Conservation (phyloP, 1,284 basidiomycete species). For the Tylopilus sp. region DNA sequence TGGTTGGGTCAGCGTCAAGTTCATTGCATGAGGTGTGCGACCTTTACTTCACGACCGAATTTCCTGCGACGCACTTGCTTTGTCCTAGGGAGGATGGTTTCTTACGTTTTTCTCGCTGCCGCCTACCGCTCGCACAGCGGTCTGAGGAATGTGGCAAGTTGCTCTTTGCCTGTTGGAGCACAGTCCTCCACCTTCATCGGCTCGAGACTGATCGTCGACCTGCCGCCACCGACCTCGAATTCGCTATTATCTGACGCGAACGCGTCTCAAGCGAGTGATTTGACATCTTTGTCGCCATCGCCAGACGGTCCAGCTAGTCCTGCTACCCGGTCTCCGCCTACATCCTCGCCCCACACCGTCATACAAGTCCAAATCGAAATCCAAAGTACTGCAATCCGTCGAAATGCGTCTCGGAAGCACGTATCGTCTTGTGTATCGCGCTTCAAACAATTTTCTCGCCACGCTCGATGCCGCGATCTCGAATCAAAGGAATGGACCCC, state of each 20-base stretch:
- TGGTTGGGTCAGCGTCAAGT: conserved; percentile 51
- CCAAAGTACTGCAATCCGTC: conserved; percentile 11
- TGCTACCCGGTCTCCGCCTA: background rate
- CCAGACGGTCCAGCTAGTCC: background rate
- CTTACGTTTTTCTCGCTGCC: conserved; percentile 47
- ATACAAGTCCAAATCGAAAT: conserved; percentile 6
- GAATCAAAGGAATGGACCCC: conserved; percentile 8
- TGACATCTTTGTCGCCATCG: conserved; percentile 19
- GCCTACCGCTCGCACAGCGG: conserved; percentile 10
- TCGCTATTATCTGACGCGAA: background rate
- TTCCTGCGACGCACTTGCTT: background rate
- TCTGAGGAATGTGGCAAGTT: conserved; percentile 50
- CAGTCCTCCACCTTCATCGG: conserved; percentile 57
- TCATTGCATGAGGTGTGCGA: conserved; percentile 39
- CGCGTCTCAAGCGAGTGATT: conserved; percentile 1
- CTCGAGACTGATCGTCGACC: conserved; percentile 50
- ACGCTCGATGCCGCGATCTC: conserved; percentile 3
- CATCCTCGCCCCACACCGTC: background rate
- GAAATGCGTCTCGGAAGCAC: conserved; percentile 17
- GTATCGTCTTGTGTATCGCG: conserved; percentile 20
- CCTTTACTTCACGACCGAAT: conserved; percentile 11
- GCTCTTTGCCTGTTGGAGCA: conserved; percentile 50
- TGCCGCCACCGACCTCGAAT: conserved; percentile 22
- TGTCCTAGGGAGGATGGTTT: conserved; percentile 53
- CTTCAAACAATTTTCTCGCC: conserved; percentile 4